Evolutionary conservation across 495 filamentous ascomycete species (phyloP).

Genomic region (Choiromyces venosus): DNA sequence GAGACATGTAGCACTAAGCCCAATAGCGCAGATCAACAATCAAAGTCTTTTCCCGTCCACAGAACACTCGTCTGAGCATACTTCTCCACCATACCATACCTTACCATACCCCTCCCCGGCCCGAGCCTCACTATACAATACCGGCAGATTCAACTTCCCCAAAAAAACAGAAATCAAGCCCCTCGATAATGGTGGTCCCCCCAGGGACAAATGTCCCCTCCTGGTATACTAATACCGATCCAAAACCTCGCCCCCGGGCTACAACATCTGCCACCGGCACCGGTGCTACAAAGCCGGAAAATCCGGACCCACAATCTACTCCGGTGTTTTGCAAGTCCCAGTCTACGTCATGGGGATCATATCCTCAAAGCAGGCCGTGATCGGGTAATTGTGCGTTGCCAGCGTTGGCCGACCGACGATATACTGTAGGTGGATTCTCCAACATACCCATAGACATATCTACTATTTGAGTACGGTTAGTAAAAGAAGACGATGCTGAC

Average conservation of each 20-base stretch:
- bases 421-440: background rate
- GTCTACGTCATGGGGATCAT: background rate
- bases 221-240: background rate
- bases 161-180: too few species aligned
- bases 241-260: background rate
- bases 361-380: background rate
- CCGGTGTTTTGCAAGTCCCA: background rate
- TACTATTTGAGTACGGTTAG: fast-evolving
- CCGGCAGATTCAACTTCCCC: background rate
- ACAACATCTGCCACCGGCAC: background rate
- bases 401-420: background rate
- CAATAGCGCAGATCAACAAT: background rate
- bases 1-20: background rate
- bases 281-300: too few species aligned
- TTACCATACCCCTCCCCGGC: too few species aligned
- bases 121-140: background rate
- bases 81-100: background rate
- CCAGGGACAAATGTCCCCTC: background rate
- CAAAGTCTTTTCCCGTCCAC: background rate
- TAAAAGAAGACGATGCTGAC: background rate
- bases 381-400: background rate
- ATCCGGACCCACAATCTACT: background rate
- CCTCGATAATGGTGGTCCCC: background rate
- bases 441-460: background rate
- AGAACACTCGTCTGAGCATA: background rate